A percentile compares a stretch with the other conserved stretches of the same genome.
Conservation (phyloP, 441 rosid genomes). For the Eutrema salsugineum region DNA sequence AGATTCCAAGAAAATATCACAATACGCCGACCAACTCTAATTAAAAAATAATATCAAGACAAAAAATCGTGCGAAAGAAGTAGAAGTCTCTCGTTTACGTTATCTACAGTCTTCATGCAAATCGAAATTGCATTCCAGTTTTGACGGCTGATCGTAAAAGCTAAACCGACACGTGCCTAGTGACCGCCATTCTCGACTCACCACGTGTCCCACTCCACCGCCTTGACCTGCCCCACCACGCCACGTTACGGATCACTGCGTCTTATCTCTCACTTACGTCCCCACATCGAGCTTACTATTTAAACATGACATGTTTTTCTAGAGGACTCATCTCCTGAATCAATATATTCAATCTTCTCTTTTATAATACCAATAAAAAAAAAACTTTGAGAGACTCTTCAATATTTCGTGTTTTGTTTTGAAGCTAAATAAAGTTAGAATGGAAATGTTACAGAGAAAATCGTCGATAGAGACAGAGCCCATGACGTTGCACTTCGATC, state of each 20-base stretch:
- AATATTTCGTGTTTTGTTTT: background rate
- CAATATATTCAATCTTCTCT: background rate
- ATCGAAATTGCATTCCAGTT: background rate
- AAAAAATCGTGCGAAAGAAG: slow-evolving; percentile 5
- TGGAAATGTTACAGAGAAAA: slow-evolving; percentile 27
- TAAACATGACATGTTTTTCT: background rate
- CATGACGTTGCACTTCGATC: slow-evolving; percentile 23
- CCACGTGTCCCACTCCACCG: slow-evolving; percentile 18
- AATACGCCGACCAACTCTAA: slow-evolving; percentile 1
- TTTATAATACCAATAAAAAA: background rate
- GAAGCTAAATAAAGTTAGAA: slow-evolving; percentile 5
- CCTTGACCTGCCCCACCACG: background rate
- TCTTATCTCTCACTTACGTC: slow-evolving; percentile 10
- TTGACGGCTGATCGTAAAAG: background rate
- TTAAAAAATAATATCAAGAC: background rate
- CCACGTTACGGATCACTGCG: slow-evolving; percentile 16
- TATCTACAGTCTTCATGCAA: slow-evolving; percentile 22
- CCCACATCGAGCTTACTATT: slow-evolving; percentile 16
- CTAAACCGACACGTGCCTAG: slow-evolving; percentile 6
- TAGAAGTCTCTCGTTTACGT: slow-evolving; percentile 4
- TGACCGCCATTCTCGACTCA: background rate
- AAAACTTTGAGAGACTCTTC: background rate
- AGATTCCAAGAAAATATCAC: background rate
- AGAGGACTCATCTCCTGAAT: background rate
- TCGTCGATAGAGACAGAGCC: slow-evolving; percentile 33